phyloP scores from a whole-genome alignment of 2,329 filamentous ascomycete genomes.

The Cercospora sp. region DNA sequence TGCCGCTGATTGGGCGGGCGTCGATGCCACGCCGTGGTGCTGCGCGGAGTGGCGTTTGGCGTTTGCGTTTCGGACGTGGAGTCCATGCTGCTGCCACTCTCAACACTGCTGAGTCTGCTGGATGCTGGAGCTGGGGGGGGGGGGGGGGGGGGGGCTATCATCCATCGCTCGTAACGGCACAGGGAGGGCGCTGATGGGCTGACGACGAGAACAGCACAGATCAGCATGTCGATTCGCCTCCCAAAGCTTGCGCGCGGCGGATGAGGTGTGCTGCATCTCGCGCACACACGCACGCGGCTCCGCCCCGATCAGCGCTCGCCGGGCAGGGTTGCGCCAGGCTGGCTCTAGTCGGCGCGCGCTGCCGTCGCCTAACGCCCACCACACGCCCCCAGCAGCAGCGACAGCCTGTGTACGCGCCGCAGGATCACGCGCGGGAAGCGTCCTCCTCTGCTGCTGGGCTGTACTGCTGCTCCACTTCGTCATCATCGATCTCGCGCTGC shows the following conservation, averaged over 20 bases:
- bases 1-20: too few relatives aligned
- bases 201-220: background rate
- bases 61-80: background rate
- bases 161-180: too few relatives aligned
- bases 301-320: too few relatives aligned
- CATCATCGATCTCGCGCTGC: background rate
- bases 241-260: too few relatives aligned
- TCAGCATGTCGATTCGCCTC: too few relatives aligned
- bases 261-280: background rate
- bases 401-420: too few relatives aligned
- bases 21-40: background rate
- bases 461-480: background rate
- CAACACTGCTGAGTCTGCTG: background rate
- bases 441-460: too few relatives aligned
- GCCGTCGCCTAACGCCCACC: background rate
- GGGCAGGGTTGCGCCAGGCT: background rate
- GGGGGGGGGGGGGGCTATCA: too few relatives aligned
- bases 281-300: background rate
- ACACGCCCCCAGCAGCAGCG: background rate
- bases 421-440: too few relatives aligned
- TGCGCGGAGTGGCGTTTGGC: background rate
- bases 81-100: background rate
- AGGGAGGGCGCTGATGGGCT: background rate
- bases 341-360: conserved; percentile 1
- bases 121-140: too few relatives aligned